Percentiles rank a stretch among this genome's conserved stretches.
phyloP scores from a whole-genome alignment of 345 rosid species.

The Salix udensis region DNA sequence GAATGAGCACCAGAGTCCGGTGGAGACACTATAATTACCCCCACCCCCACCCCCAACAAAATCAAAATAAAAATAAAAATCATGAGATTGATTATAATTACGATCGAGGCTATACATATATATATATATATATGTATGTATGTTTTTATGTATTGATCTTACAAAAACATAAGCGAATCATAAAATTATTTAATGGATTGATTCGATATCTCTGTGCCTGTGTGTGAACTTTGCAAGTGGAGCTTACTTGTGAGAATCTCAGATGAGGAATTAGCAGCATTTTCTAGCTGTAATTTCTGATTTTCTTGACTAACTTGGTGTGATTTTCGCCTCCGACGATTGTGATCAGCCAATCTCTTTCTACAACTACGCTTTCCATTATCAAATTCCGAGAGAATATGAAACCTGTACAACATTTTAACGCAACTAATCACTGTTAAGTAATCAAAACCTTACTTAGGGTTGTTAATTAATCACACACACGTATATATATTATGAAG shows the following conservation, averaged over 20 bases:
- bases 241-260: slow-evolving; percentile 42
- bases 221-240: neutral
- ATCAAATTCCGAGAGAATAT: slow-evolving; percentile 84
- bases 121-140: too few species aligned
- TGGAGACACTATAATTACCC: slow-evolving; percentile 41
- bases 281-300: slow-evolving; percentile 34
- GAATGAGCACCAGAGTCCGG: slow-evolving; percentile 57
- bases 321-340: slow-evolving; percentile 86
- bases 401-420: slow-evolving; percentile 53
- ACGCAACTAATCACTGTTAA: neutral
- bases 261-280: slow-evolving; percentile 29
- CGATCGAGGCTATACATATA: too few species aligned
- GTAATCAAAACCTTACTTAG: neutral
- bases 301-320: slow-evolving; percentile 42
- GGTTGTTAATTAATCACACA: neutral
- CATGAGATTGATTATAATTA: too few species aligned
- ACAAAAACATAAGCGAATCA: too few species aligned
- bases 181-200: neutral
- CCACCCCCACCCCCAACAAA: neutral
- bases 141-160: too few species aligned
- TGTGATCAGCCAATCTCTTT: slow-evolving; percentile 91
- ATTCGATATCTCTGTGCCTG: neutral
- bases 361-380: slow-evolving; percentile 98
- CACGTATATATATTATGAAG: neutral
- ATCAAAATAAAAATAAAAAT: neutral